These are phyloP conservation scores for Coelastrella sp. DNA, from an alignment of 139 green algal species.

Conservation along the genomic window DNA sequence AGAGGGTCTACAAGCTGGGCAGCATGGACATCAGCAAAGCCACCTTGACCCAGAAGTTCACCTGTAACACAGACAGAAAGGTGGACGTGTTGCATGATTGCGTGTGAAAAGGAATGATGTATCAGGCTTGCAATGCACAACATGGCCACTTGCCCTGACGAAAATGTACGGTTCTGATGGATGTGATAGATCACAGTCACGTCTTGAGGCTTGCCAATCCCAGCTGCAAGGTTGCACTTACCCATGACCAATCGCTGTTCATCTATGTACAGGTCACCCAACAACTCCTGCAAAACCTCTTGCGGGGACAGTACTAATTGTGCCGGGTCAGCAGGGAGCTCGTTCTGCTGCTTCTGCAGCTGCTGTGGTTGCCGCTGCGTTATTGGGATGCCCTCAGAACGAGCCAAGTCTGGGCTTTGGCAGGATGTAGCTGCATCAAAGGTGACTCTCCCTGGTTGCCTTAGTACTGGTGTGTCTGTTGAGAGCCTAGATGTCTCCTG, in stretches of 20 bases:
- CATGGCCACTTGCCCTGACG: no score
- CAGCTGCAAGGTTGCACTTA: no score
- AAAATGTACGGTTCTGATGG: no score
- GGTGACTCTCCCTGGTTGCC: background rate
- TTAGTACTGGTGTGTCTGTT: constrained; percentile 8
- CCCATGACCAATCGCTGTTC: constrained; percentile 47
- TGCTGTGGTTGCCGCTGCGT: background rate
- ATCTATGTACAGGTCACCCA: constrained; percentile 64
- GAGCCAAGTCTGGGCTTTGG: background rate
- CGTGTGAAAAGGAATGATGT: no score
- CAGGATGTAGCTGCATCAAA: background rate
- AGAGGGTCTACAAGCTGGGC: constrained; percentile 3
- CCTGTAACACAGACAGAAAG: constrained; percentile 17
- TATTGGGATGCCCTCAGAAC: no score
- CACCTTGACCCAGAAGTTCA: constrained; percentile 64
- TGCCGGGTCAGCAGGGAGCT: no score
- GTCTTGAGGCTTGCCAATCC: no score
- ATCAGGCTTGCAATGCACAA: no score
- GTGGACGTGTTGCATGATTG: no score
- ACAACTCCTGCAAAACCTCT: constrained; percentile 62
- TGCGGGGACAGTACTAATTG: constrained; percentile 35
- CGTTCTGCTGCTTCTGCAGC: constrained; percentile 2
- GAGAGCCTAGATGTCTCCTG: background rate
- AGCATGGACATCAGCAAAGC: constrained; percentile 67
- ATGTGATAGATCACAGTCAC: no score